phyloP scores from a whole-genome alignment of 2,329 filamentous ascomycete species.

The Sclerotinia borealis region DNA sequence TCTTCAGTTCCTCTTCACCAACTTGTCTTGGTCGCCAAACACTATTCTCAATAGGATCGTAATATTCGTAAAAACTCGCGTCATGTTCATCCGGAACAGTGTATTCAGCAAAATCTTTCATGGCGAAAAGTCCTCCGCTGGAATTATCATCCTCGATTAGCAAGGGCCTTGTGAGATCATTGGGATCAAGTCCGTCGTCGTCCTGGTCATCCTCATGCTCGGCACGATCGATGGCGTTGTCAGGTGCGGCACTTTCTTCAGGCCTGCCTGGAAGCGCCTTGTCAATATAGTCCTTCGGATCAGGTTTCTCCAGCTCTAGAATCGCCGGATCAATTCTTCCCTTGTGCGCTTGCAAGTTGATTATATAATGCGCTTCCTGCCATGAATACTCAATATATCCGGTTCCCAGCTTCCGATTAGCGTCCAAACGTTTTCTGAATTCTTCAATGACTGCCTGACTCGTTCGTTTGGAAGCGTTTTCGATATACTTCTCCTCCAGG shows the following conservation, averaged over 20 bases:
- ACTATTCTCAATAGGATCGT: conserved; percentile 23
- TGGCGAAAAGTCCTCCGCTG: conserved; percentile 21
- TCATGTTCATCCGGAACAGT: conserved; percentile 6
- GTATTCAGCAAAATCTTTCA: conserved; percentile 20
- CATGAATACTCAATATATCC: conserved; percentile 6
- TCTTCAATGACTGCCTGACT: neutral
- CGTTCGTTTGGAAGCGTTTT: neutral
- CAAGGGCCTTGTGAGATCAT: neutral
- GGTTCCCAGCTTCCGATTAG: neutral
- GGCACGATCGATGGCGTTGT: neutral
- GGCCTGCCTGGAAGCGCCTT: neutral
- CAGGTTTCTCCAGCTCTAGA: neutral
- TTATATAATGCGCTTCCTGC: neutral
- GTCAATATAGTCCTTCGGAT: neutral
- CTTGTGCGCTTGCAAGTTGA: neutral
- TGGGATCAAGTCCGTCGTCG: neutral
- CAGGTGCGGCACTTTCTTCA: neutral
- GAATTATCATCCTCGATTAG: conserved; percentile 11
- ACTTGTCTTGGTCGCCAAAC: conserved; percentile 27
- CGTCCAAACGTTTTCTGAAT: neutral
- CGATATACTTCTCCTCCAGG: neutral
- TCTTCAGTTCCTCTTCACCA: conserved; percentile 20
- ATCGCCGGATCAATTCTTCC: neutral
- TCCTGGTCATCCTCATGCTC: neutral
- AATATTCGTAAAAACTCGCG: neutral